Conservation (phyloP, 2,329 filamentous ascomycete species). For the Onygenales sp. region DNA sequence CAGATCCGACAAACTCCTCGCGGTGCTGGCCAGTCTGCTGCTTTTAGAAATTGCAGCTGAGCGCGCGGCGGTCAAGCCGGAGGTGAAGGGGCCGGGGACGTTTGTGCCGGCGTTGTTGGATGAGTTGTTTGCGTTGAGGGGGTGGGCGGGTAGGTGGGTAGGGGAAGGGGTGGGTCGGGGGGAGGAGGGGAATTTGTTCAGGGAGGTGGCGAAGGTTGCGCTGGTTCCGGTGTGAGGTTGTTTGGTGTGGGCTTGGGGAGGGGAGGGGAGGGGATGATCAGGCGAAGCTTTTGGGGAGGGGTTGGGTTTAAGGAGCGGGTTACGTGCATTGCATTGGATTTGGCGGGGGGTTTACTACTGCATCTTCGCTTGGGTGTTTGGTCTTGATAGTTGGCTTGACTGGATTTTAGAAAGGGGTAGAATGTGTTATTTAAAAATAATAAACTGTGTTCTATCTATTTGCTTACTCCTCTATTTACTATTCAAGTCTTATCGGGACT, state of each 20-base stretch:
- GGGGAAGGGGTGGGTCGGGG: conserved; percentile 11
- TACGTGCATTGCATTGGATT: too few relatives aligned
- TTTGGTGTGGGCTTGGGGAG: neutral
- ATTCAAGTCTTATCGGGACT: too few relatives aligned
- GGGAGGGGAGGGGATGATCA: too few relatives aligned
- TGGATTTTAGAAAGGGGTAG: too few relatives aligned
- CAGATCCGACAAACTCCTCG: conserved; percentile 56
- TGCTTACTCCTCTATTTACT: too few relatives aligned
- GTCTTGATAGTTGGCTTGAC: too few relatives aligned
- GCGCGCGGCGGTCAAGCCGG: conserved; percentile 44
- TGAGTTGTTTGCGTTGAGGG: conserved; percentile 42
- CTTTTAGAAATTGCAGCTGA: conserved; percentile 74
- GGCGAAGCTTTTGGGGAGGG: too few relatives aligned
- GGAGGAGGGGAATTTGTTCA: conserved; percentile 24
- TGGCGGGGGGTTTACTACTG: too few relatives aligned
- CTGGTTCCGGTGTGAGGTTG: conserved; percentile 19
- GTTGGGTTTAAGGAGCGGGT: neutral
- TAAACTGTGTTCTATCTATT: too few relatives aligned
- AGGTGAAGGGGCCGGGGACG: conserved; percentile 70
- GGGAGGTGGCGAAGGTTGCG: conserved; percentile 26
- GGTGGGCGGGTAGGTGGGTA: conserved; percentile 9
- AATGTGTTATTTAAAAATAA: too few relatives aligned
- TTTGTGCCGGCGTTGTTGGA: conserved; percentile 84
- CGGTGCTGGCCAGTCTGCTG: conserved; percentile 62
- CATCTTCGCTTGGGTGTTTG: too few relatives aligned